Percentiles rank a stretch among this genome's conserved stretches.
phyloP scores from a whole-genome alignment of 257 asterid genomes.

The Petunia axillaris region DNA sequence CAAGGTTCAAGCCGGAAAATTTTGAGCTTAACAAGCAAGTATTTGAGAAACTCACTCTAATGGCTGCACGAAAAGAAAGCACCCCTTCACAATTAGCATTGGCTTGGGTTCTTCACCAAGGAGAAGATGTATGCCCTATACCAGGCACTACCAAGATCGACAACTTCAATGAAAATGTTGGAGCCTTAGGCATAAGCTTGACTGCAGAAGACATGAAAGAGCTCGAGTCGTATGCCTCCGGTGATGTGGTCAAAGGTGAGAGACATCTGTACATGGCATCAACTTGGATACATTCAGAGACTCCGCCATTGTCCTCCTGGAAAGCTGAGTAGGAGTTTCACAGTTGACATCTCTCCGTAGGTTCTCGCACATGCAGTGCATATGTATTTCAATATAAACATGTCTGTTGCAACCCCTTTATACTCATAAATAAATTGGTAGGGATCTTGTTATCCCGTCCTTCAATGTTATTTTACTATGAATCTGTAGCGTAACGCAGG shows the following conservation, averaged over 20 bases:
- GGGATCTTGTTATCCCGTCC: too few species aligned
- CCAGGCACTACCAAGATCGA: constrained; percentile 50
- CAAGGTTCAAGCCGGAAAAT: constrained; percentile 38
- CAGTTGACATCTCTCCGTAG: background rate
- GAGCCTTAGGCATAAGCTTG: constrained; percentile 32
- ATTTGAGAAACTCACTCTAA: constrained; percentile 30
- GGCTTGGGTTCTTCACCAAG: constrained; percentile 50
- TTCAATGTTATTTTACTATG: too few species aligned
- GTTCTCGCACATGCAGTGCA: too few species aligned
- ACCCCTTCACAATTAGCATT: constrained; percentile 41
- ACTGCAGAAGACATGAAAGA: constrained; percentile 38
- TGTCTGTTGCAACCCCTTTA: too few species aligned
- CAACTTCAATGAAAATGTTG: constrained; percentile 41
- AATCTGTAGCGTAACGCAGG: too few species aligned
- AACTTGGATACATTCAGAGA: constrained; percentile 38
- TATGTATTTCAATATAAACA: too few species aligned
- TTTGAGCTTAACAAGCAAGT: constrained; percentile 38
- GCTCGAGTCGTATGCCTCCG: constrained; percentile 39
- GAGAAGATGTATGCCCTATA: constrained; percentile 46
- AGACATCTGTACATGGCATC: constrained; percentile 32
- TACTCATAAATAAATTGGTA: too few species aligned
- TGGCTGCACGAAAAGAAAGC: constrained; percentile 43
- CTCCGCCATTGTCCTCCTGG: constrained; percentile 42
- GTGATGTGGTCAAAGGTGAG: constrained; percentile 34
- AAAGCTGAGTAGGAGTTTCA: constrained; percentile 22